Evolutionary conservation across 1,139 yeast species (phyloP), one percentile per base, ranked within the genome.

Genomic region (Hyphopichia pseudoburtonii): DNA sequence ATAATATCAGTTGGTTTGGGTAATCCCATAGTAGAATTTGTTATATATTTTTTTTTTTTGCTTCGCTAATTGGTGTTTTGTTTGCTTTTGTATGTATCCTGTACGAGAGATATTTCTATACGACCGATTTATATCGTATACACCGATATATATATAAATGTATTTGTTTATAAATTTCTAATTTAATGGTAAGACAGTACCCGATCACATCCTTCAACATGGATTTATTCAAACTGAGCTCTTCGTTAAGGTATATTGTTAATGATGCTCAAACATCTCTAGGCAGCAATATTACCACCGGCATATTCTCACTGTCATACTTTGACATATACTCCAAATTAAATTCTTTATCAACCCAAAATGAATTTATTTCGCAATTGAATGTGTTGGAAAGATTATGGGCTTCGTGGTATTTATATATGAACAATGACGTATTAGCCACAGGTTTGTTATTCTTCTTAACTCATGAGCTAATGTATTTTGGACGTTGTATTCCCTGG

Each of bases 401-500:
- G 96, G 90, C 87, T 19, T 64, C 82, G 14, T 88, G 86, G 76
- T 88, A 86, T 64, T 65, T 75, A 35, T 85, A 77, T 58, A 74
- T 86, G 70, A 72, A 78, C 47, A 87, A 86, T 52, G 95, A 87
- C 57, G 66, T 80, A 26, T 70, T 87, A 41, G 95, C 96, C 35
- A 87, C 96, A 1, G 96, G 96, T 4, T 61, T 86, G 36, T 62
- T 87, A 51, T 82, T 87, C 53, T 84, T 87, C 57, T 50, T 73
- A 29, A 68, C 82, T 42, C 96, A 87, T 61, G 96, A 87, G 62
- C 38, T 80, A 41, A 80, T 85, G 76, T 87, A 87, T 63, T 87
- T 87, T 57, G 89, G 87, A 35, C 78, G 95, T 58, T 82, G 89
- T 56, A 52, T 87, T 38, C 96, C 96, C 18, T 87, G 95, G 95